Conservation (phyloP, 2,329 filamentous ascomycete genomes). For the Teratosphaeria pseudoeucalypti region DNA sequence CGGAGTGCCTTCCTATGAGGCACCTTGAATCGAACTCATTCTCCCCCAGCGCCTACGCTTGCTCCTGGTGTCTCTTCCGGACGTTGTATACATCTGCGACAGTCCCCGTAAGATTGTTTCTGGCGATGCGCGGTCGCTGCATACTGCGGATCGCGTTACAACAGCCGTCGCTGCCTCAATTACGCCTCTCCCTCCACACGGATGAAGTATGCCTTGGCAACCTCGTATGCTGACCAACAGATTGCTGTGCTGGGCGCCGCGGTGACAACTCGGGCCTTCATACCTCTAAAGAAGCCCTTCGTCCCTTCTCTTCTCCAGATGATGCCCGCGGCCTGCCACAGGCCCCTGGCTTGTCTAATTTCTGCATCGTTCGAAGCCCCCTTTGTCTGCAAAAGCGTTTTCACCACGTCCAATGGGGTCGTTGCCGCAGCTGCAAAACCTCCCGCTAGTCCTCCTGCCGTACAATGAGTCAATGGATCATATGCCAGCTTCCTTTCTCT, state of each 20-base stretch:
- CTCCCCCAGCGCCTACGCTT: not conserved
- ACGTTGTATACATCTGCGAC: not conserved
- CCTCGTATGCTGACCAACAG: constrained; percentile 77
- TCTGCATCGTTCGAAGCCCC: constrained; percentile 73
- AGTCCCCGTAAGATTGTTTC: not conserved
- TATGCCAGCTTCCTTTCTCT: constrained; percentile 44
- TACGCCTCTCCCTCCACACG: constrained; percentile 20
- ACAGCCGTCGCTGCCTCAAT: not conserved
- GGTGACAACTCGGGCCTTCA: constrained; percentile 82
- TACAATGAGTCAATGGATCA: constrained; percentile 86
- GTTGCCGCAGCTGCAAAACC: constrained; percentile 89
- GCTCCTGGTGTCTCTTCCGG: not conserved
- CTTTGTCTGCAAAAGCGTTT: constrained; percentile 90
- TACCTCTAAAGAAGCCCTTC: constrained; percentile 82
- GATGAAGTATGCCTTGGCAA: constrained; percentile 59
- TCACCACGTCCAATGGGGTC: constrained; percentile 95
- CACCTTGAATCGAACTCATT: not conserved
- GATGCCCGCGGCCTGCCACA: constrained; percentile 67
- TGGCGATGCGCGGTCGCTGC: not conserved
- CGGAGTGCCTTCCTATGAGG: not conserved
- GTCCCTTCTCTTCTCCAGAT: constrained; percentile 76
- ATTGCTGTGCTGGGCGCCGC: constrained; percentile 99
- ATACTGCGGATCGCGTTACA: not conserved
- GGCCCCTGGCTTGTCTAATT: constrained; percentile 72
- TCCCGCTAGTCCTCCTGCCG: constrained; percentile 83